Evolutionary conservation across 2,329 filamentous ascomycete species (phyloP).

Genomic region (Aurifilum marmelostoma): DNA sequence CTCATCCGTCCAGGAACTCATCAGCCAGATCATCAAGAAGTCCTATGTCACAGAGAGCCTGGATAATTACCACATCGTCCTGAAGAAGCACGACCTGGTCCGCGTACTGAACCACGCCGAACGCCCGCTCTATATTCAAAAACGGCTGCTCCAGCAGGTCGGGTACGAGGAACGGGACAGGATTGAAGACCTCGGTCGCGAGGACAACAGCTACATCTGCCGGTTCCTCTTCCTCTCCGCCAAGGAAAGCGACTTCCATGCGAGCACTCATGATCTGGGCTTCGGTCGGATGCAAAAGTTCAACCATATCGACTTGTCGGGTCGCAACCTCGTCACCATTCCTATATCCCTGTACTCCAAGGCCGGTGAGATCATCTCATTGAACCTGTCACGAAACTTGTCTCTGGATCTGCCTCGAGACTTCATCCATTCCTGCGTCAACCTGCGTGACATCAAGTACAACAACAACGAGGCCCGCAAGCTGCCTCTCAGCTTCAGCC

Average conservation of each 20-base stretch:
- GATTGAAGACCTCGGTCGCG: conserved; percentile 90
- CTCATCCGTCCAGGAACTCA: conserved; percentile 82
- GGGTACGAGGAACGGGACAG: conserved; percentile 86
- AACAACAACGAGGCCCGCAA: conserved; percentile 91
- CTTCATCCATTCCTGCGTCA: conserved; percentile 91
- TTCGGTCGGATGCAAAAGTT: conserved; percentile 86
- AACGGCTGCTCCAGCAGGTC: conserved; percentile 84
- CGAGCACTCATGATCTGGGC: conserved; percentile 76
- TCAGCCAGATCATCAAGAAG: conserved; percentile 91
- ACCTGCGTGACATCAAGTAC: conserved; percentile 92
- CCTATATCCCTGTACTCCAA: conserved; percentile 93
- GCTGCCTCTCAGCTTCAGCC: conserved; percentile 79
- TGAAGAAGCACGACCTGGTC: conserved; percentile 89
- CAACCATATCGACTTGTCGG: conserved; percentile 89
- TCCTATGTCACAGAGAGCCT: conserved; percentile 88
- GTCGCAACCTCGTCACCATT: conserved; percentile 89
- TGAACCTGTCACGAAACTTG: conserved; percentile 91
- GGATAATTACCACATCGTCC: conserved; percentile 93
- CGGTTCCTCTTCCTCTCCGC: conserved; percentile 93
- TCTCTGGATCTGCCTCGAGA: conserved; percentile 92
- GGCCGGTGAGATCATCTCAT: conserved; percentile 87
- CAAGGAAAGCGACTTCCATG: conserved; percentile 79
- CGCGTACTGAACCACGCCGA: conserved; percentile 79
- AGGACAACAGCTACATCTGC: conserved; percentile 96
- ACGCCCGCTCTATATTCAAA: conserved; percentile 87